Evolutionary conservation across 2,329 filamentous ascomycete genomes (phyloP).

Genomic region (Pseudogymnoascus sp.): DNA sequence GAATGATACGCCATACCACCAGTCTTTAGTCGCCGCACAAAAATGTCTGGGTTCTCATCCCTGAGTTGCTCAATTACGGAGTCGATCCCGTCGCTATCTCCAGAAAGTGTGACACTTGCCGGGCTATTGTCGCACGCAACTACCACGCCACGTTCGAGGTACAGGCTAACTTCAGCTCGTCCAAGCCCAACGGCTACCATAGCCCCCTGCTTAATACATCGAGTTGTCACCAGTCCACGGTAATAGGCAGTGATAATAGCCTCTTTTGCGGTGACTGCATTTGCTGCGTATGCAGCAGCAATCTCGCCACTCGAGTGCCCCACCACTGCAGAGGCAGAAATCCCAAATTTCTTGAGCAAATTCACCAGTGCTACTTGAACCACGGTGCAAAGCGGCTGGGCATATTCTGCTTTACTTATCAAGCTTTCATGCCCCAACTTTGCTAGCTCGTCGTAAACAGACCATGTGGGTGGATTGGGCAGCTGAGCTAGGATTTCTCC

Average conservation of each 20-base stretch:
- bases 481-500: background rate
- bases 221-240: constrained; percentile 25
- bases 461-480: background rate
- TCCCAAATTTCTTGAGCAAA: constrained; percentile 34
- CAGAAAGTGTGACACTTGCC: constrained; percentile 21
- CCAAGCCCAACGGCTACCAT: constrained; percentile 45
- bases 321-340: constrained; percentile 31
- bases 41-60: constrained; percentile 14
- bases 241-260: constrained; percentile 39
- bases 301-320: constrained; percentile 43
- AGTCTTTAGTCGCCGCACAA: constrained; percentile 18
- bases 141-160: constrained; percentile 13
- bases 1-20: constrained; percentile 25
- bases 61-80: constrained; percentile 16
- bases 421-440: constrained; percentile 25
- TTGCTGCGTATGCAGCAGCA: constrained; percentile 36
- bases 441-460: background rate
- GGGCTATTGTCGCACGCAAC: constrained; percentile 29
- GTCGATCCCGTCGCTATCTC: constrained; percentile 14
- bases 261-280: constrained; percentile 25
- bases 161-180: constrained; percentile 16
- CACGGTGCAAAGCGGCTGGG: constrained; percentile 38
- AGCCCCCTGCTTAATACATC: constrained; percentile 29
- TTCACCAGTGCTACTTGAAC: constrained; percentile 39
- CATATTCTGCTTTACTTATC: constrained; percentile 34